Percentiles rank a stretch among this genome's conserved stretches.
Conservation (phyloP, 768 basidiomycete genomes). For the Phallus indusiatus region DNA sequence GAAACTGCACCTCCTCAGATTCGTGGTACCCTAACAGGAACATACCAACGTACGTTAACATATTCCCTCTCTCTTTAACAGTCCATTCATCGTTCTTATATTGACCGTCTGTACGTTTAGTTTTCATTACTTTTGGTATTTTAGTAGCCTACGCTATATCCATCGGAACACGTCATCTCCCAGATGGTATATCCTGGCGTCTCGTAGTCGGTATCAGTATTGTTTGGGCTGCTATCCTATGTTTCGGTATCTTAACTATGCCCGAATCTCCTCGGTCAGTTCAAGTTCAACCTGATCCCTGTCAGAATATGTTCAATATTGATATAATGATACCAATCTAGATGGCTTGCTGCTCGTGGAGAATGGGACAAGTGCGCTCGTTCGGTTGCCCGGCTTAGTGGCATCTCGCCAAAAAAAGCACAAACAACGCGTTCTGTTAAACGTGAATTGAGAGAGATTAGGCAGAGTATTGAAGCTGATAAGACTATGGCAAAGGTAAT, state of each 20-base stretch:
- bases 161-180: constrained; percentile 50
- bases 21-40: constrained; percentile 52
- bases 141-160: constrained; percentile 59
- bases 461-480: constrained; percentile 41
- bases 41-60: neutral
- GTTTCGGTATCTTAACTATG: constrained; percentile 59
- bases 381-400: constrained; percentile 40
- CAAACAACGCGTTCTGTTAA: constrained; percentile 32
- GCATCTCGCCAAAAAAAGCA: constrained; percentile 33
- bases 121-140: constrained; percentile 65
- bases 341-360: constrained; percentile 48
- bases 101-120: neutral
- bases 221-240: constrained; percentile 52
- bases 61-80: neutral
- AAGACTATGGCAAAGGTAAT: constrained; percentile 20
- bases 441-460: constrained; percentile 48
- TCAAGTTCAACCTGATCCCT: neutral
- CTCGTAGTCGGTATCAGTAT: constrained; percentile 52
- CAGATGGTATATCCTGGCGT: constrained; percentile 48
- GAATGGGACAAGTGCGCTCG: constrained; percentile 38
- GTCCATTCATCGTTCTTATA: neutral
- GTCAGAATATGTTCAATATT: neutral
- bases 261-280: constrained; percentile 50
- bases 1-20: constrained; percentile 66
- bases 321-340: constrained; percentile 12